Evolutionary conservation across 2,329 filamentous ascomycete genomes (phyloP).

Genomic region (Talaromyces piceae): DNA sequence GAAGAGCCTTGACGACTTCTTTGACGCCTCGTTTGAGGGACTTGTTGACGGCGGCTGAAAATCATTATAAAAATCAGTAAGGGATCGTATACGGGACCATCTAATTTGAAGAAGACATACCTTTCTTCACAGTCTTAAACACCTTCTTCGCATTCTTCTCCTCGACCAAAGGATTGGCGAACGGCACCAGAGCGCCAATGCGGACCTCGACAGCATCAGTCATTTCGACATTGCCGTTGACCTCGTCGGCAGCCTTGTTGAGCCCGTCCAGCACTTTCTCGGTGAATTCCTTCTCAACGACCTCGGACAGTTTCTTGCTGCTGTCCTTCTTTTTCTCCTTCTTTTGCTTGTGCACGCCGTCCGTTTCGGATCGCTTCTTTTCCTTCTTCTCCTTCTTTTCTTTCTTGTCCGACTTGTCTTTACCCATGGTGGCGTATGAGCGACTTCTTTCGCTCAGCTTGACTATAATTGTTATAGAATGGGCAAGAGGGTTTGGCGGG

Average conservation of each 20-base stretch:
- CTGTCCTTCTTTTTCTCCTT: slow-evolving; percentile 35
- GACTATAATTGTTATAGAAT: no score
- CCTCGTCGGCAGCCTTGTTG: slow-evolving; percentile 20
- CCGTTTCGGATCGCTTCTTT: slow-evolving; percentile 41
- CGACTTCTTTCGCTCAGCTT: neutral
- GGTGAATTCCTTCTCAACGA: slow-evolving; percentile 33
- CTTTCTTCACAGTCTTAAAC: slow-evolving; percentile 46
- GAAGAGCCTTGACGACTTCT: slow-evolving; percentile 96
- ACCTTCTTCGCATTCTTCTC: slow-evolving; percentile 47
- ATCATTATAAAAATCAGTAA: neutral
- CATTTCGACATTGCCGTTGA: slow-evolving; percentile 15
- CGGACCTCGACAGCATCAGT: slow-evolving; percentile 20
- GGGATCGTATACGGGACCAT: neutral
- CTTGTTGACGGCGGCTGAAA: slow-evolving; percentile 82
- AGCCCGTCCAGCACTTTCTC: slow-evolving; percentile 29
- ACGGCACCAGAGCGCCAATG: slow-evolving; percentile 42
- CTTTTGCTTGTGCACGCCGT: slow-evolving; percentile 37
- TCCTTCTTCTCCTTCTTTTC: slow-evolving; percentile 34
- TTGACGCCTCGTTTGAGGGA: slow-evolving; percentile 97
- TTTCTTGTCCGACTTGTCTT: slow-evolving; percentile 36
- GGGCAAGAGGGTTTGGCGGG: neutral
- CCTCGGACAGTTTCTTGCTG: slow-evolving; percentile 34
- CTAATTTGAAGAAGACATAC: slow-evolving; percentile 20
- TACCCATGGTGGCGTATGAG: slow-evolving; percentile 34
- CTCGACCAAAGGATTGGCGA: slow-evolving; percentile 44